Base-by-base conservation (phyloP, 2,329 filamentous ascomycete species). In the Calonectria hawksworthii region DNA sequence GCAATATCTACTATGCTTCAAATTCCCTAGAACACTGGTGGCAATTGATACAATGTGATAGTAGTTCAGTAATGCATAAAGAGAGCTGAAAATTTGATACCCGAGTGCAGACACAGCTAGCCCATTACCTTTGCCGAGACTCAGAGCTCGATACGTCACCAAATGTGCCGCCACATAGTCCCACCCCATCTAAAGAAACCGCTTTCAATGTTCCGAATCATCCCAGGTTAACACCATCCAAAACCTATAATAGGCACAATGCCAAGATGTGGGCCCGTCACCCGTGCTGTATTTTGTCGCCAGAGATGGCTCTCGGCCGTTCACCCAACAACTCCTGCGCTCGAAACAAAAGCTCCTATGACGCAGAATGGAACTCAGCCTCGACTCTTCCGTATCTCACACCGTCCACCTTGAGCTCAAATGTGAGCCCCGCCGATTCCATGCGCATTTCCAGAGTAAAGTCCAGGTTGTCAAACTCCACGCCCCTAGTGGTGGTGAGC, bases 401-500 rank as follows among this genome's bases (percentile, higher is more conserved):
- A 0, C 94, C 94, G 81, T 96, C 94, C 16, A 96, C 94, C 85
- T 94, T 94, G 68, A 96, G 85, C 85, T 96, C 94, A 83, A 96
- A 96, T 3, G 93, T 91, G 73, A 96, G 80, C 1, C 94, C 93
- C 0, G 94, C 94, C 79, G 93, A 95, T 81, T 95, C 93, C 54
- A 96, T 94, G 78, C 93, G 93, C 94, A 96, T 95, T 86, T 96
- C 94, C 8, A 96, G 90, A 14, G 94, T 95, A 75, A 96, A 96
- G 82, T 96, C 94, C 36, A 96, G 86, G 77, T 95, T 96, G 79
- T 95, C 93, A 84, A 96, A 96, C 84, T 95, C 94, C 7, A 95
- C 92, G 0, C 94, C 94, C 69, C 94, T 89, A 3, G 94, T 96
- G 16, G 94, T 96, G 21, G 94, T 96, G 76, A 96, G 84, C 18